A percentile compares a stretch with the other conserved stretches of the same genome.
phyloP scores from a whole-genome alignment of 23 red algal species.

The Gracilaria caudata region DNA sequence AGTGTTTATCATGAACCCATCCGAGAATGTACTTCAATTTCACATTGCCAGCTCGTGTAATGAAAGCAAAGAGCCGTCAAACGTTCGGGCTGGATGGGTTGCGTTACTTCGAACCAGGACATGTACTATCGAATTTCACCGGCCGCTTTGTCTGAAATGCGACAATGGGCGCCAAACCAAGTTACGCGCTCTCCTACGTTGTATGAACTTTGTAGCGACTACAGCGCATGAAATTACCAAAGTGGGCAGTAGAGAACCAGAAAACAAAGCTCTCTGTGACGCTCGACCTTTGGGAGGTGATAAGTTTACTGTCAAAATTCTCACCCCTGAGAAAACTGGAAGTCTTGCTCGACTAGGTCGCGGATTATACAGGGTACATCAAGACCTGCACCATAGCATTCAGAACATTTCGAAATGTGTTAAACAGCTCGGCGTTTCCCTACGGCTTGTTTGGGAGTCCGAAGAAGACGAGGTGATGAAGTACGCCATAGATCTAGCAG shows the following conservation, averaged over 20 bases:
- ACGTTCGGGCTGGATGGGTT: constrained; percentile 11
- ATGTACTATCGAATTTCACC: constrained; percentile 5
- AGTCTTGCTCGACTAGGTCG: background rate
- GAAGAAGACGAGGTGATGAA: constrained; percentile 17
- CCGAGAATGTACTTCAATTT: background rate
- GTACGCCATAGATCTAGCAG: background rate
- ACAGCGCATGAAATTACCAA: constrained; percentile 14
- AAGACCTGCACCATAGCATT: constrained; percentile 16
- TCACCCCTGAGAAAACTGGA: background rate
- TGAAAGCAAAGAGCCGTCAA: background rate
- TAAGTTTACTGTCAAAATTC: background rate
- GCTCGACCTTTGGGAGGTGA: background rate
- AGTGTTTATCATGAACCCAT: background rate
- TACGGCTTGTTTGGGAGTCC: background rate
- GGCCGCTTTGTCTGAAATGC: constrained; percentile 19
- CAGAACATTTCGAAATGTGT: background rate
- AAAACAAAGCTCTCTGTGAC: constrained; percentile 1
- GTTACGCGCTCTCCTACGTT: constrained; percentile 7
- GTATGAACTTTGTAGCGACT: background rate
- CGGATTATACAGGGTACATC: background rate
- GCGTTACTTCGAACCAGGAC: background rate
- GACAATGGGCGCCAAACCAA: constrained; percentile 15
- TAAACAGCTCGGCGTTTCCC: background rate
- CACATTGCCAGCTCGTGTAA: constrained; percentile 10
- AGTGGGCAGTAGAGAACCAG: background rate